Evolutionary conservation across 2,329 filamentous ascomycete genomes (phyloP).

Genomic region (Colletotrichum aenigma): DNA sequence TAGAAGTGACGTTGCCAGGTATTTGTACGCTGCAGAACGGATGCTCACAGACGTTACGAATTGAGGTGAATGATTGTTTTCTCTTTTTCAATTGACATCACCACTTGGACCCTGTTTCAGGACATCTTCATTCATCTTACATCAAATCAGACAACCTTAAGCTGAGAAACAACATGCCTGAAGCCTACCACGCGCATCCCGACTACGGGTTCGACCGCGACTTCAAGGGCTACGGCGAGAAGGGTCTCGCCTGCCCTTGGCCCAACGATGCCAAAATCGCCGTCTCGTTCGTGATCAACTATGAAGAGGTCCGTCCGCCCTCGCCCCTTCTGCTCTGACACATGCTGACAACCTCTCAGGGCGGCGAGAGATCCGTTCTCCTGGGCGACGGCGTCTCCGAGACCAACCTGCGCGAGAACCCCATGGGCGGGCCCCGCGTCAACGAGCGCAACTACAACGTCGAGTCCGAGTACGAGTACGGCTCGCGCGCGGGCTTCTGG

Average conservation of each 20-base stretch:
- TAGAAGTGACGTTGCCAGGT: background rate
- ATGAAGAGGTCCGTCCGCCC: constrained; percentile 40
- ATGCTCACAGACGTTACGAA: background rate
- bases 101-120: background rate
- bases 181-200: constrained; percentile 30
- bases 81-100: background rate
- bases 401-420: constrained; percentile 42
- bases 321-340: background rate
- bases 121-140: background rate
- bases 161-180: constrained; percentile 23
- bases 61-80: background rate
- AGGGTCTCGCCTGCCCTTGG: constrained; percentile 38
- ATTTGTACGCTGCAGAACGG: background rate
- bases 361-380: constrained; percentile 39
- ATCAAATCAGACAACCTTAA: background rate
- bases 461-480: constrained; percentile 57
- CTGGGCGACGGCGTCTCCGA: constrained; percentile 42
- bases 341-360: constrained; percentile 10
- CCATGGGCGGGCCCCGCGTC: constrained; percentile 33
- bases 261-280: constrained; percentile 46
- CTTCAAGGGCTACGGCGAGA: constrained; percentile 44
- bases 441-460: constrained; percentile 50
- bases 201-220: constrained; percentile 33
- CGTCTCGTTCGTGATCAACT: constrained; percentile 49
- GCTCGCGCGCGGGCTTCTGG: constrained; percentile 53